Percentiles rank a stretch among this genome's conserved stretches.
phyloP scores from a whole-genome alignment of 805 yeast genomes.

The Jamesozyma spencerorum region DNA sequence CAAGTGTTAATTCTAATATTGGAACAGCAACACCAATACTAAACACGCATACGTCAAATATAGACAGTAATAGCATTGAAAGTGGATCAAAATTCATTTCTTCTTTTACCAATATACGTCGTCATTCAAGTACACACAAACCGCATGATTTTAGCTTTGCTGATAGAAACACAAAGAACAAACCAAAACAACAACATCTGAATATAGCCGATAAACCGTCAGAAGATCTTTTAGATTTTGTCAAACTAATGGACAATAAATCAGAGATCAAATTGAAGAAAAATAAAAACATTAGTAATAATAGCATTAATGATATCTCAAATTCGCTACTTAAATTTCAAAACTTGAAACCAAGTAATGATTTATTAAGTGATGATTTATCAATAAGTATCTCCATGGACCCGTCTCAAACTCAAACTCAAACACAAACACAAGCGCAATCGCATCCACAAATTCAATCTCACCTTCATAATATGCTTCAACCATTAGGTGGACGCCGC shows the following conservation, averaged over 20 bases:
- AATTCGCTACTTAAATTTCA: slow-evolving; percentile 47
- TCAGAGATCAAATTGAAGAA: slow-evolving; percentile 36
- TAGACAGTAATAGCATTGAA: slow-evolving; percentile 19
- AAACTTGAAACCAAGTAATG: slow-evolving; percentile 43
- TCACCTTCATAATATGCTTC: not conserved
- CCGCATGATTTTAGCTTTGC: slow-evolving; percentile 4
- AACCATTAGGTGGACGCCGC: not conserved
- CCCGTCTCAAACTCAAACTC: slow-evolving; percentile 6
- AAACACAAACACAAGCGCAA: not conserved
- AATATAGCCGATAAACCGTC: not conserved
- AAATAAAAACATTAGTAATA: slow-evolving; percentile 9
- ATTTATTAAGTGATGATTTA: slow-evolving; percentile 46
- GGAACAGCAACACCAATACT: slow-evolving; percentile 12
- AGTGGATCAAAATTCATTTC: slow-evolving; percentile 58
- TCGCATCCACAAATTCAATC: slow-evolving; percentile 2
- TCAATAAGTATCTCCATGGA: slow-evolving; percentile 38
- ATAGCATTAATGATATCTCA: slow-evolving; percentile 20
- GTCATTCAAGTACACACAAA: slow-evolving; percentile 35
- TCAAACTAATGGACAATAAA: slow-evolving; percentile 58
- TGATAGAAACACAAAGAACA: slow-evolving; percentile 7
- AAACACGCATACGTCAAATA: slow-evolving; percentile 7
- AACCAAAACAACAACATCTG: slow-evolving; percentile 4
- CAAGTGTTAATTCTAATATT: slow-evolving; percentile 30
- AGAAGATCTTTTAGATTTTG: slow-evolving; percentile 57
- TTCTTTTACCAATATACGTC: slow-evolving; percentile 63